Percentiles rank a stretch among this genome's conserved stretches.
phyloP scores from a whole-genome alignment of 1,284 basidiomycete genomes.

The Boletus hoseneyae region DNA sequence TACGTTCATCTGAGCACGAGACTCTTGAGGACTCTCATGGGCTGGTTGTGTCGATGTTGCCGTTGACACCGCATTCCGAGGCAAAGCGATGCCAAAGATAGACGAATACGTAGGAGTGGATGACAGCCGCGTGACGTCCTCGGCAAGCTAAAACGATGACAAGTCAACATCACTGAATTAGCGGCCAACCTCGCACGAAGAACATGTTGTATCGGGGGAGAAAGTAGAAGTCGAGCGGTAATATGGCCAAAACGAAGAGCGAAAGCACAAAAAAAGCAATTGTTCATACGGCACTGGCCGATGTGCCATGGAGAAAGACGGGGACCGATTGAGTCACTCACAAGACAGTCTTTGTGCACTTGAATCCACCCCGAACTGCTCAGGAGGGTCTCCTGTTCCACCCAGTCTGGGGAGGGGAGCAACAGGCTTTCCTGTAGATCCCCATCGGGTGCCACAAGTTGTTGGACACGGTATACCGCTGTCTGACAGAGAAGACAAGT shows the following conservation, averaged over 20 bases:
- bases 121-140: slow-evolving; percentile 42
- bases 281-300: not conserved
- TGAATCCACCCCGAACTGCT: slow-evolving; percentile 72
- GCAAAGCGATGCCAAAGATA: slow-evolving; percentile 50
- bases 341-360: slow-evolving; percentile 60
- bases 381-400: slow-evolving; percentile 66
- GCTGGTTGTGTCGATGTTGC: slow-evolving; percentile 14
- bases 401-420: slow-evolving; percentile 70
- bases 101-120: slow-evolving; percentile 50
- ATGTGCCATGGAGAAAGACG: not conserved
- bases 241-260: slow-evolving; percentile 2
- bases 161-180: slow-evolving; percentile 17
- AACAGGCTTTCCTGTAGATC: slow-evolving; percentile 66
- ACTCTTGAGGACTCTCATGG: slow-evolving; percentile 22
- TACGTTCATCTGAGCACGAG: slow-evolving; percentile 34
- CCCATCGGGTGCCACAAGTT: slow-evolving; percentile 53
- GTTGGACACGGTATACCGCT: slow-evolving; percentile 65
- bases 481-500: slow-evolving; percentile 68
- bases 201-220: slow-evolving; percentile 8
- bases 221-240: slow-evolving; percentile 8
- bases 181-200: slow-evolving; percentile 8
- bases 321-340: slow-evolving; percentile 40
- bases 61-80: slow-evolving; percentile 25
- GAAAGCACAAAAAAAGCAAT: slow-evolving; percentile 6
- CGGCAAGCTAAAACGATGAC: slow-evolving; percentile 41